Base-by-base conservation (phyloP, 805 yeast species). In the Kodamaea fukazawae region DNA sequence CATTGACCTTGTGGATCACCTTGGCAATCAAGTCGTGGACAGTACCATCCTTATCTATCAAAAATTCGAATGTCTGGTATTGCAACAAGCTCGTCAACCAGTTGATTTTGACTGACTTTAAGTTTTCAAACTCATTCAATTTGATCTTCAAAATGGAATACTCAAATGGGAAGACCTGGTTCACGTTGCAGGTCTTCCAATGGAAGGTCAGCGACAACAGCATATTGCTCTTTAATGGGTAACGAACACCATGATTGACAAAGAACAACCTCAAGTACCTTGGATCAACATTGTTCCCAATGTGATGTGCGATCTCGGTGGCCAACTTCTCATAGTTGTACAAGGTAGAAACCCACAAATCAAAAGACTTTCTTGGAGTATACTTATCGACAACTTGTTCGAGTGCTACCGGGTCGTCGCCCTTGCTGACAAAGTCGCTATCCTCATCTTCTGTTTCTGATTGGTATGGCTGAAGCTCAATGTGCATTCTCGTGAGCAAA, bases 91-190 rank as follows among this genome's bases (percentile, higher is more conserved):
- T 79, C 1, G 82, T 77, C 30, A 90, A 66, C 91, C 95, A 88
- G 38, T 72, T 71, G 14, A 91, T 68, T 38, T 72, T 78, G 30
- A 90, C 62, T 4, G 78, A 61, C 43, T 78, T 77, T 80, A 87
- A 75, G 46, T 75, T 79, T 60, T 93, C 99, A 51, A 83, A 75
- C 46, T 88, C 95, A 26, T 68, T 73, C 39, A 91, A 65, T 2
- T 90, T 79, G 32, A 89, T 79, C 33, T 79, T 84, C 53, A 93
- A 70, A 1, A 83, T 62, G 54, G 91, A 96, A 57, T 85, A 91
- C 48, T 81, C 82, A 42, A 91, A 75, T 14, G 55, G 52, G 11
- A 63, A 59, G 3, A 65, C 56, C 31, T 71, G 73, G 6, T 74
- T 65, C 15, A 70, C 73, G 1, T 78, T 68, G 28, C 70, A 67